These are phyloP conservation scores for Paraleonurus japonicus DNA, from an alignment of 257 asterid species.

Conservation along the genomic window DNA sequence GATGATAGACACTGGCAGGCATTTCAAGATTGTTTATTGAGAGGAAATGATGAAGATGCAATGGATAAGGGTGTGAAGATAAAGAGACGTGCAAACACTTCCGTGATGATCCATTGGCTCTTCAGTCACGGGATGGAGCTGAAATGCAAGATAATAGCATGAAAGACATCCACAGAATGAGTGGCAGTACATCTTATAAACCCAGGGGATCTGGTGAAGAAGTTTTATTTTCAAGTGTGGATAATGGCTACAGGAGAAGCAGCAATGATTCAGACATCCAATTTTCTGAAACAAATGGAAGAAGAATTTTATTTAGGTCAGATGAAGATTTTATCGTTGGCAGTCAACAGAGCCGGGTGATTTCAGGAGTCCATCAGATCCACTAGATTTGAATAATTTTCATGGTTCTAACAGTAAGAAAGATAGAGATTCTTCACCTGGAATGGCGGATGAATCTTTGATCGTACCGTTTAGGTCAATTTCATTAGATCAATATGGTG, in stretches of 20 bases:
- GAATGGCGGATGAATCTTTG: slow-evolving; percentile 73
- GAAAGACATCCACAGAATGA: slow-evolving; percentile 32
- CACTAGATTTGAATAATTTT: slow-evolving; percentile 44
- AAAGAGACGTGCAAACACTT: slow-evolving; percentile 45
- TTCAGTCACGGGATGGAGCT: slow-evolving; percentile 38
- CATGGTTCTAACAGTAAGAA: slow-evolving; percentile 36
- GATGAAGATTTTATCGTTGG: slow-evolving; percentile 62
- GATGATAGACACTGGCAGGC: slow-evolving; percentile 83
- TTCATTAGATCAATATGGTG: slow-evolving; percentile 53
- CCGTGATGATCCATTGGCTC: slow-evolving; percentile 52
- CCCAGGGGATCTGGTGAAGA: slow-evolving; percentile 52
- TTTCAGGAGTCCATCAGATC: slow-evolving; percentile 50
- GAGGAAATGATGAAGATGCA: slow-evolving; percentile 59
- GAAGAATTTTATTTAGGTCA: slow-evolving; percentile 45
- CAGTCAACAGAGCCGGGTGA: slow-evolving; percentile 39
- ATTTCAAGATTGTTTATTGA: slow-evolving; percentile 77
- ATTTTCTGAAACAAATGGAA: slow-evolving; percentile 54
- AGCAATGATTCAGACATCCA: slow-evolving; percentile 46
- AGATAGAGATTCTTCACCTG: slow-evolving; percentile 46
- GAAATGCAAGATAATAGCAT: slow-evolving; percentile 49
- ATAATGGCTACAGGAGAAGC: slow-evolving; percentile 37
- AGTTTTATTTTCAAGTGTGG: slow-evolving; percentile 38
- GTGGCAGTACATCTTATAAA: slow-evolving; percentile 37
- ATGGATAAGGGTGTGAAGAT: slow-evolving; percentile 52
- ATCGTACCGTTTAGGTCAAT: slow-evolving; percentile 76